Evolutionary conservation across 441 rosid genomes (phyloP), one percentile per base, ranked within the genome.

Genomic region (Adansonia madagascariensis): DNA sequence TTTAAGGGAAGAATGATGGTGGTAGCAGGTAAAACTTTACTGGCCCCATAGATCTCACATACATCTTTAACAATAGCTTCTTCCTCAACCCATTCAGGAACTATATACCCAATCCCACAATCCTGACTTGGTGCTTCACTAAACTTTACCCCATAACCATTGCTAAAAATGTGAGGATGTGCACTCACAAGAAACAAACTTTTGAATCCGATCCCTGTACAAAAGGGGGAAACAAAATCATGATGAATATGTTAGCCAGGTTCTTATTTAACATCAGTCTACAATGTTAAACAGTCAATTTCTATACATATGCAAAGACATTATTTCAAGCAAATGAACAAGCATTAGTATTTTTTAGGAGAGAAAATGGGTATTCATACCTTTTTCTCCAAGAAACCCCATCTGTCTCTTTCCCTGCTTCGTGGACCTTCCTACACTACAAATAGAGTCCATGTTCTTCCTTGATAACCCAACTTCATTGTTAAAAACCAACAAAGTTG

Each of bases 401-500:
- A 3, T 57, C 0, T 49, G 43, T 50, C 20, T 69, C 41, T 49
- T 69, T 49, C 57, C 73, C 18, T 69, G 49, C 79, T 80, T 71
- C 1, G 77, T 76, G 17, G 77, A 72, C 24, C 15, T 44, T 6
- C 77, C 80, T 4, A 59, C 78, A 12, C 41, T 77, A 52, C 78
- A 81, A 62, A 81, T 77, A 27, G 77, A 69, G 0, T 82, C 75
- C 6, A 79, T 67, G 56, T 79, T 82, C 27, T 79, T 47, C 22
- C 8, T 43, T 3, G 75, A 80, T 18, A 83, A 78, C 1, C 85
- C 82, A 49, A 53, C 70, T 71, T 82, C 85, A 55, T 82, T 82
- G 56, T 80, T 85, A 77, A 80, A 85, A 10, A 82, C 62, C 22
- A 80, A 41, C 73, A 82, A 49, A 15, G 85, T 85, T 12, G 82